These are phyloP conservation scores for Hanseniaspora jakobsenii DNA, from an alignment of 805 yeast species.

Conservation along the genomic window DNA sequence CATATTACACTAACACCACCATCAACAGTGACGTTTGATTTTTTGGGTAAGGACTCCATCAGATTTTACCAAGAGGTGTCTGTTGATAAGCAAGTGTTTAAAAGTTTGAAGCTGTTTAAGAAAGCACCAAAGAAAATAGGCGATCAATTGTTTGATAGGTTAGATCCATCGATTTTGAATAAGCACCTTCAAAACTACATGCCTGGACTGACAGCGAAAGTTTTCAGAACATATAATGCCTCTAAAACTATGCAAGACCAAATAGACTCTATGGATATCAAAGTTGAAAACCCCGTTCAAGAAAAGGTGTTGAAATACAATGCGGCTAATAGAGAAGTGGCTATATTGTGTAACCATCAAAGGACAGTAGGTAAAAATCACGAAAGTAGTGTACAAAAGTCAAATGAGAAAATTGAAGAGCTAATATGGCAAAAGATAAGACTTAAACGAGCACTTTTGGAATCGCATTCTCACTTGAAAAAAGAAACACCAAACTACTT, in stretches of 20 bases:
- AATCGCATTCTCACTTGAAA: constrained; percentile 45
- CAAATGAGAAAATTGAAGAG: constrained; percentile 65
- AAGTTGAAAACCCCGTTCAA: constrained; percentile 75
- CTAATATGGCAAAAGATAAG: constrained; percentile 75
- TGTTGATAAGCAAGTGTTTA: constrained; percentile 84
- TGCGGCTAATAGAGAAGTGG: constrained; percentile 92
- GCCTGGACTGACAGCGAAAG: constrained; percentile 92
- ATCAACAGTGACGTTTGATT: constrained; percentile 73
- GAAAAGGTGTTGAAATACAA: constrained; percentile 81
- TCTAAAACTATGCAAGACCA: constrained; percentile 95
- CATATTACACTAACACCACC: constrained; percentile 82
- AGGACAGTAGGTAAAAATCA: constrained; percentile 81
- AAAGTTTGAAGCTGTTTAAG: constrained; percentile 75
- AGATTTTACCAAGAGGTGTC: constrained; percentile 84
- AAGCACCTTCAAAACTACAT: constrained; percentile 79
- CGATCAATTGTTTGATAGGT: constrained; percentile 81
- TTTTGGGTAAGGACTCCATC: constrained; percentile 90
- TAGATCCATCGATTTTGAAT: constrained; percentile 72
- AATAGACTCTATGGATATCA: constrained; percentile 51
- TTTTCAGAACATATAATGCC: constrained; percentile 94
- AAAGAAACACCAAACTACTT: constrained; percentile 40
- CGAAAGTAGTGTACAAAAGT: constrained; percentile 67
- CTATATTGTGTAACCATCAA: constrained; percentile 93
- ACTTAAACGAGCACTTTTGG: constrained; percentile 55
- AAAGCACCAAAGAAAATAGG: constrained; percentile 83